These are phyloP conservation scores for Discostella stelligeroides DNA, from an alignment of 108 stramenopile species.

Conservation along the genomic window DNA sequence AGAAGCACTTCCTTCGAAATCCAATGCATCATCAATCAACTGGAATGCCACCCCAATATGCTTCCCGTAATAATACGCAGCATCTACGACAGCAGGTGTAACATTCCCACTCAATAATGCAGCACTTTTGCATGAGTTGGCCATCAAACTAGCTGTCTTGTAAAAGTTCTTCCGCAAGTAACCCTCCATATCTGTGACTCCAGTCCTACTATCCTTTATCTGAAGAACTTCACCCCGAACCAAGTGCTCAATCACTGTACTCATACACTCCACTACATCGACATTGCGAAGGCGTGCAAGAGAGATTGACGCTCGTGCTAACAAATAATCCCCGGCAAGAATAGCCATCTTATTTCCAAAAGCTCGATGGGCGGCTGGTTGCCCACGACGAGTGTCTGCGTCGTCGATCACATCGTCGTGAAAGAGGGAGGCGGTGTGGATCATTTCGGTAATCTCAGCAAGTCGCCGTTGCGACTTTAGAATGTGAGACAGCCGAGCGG, in stretches of 20 bases:
- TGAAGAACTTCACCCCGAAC: constrained; percentile 98
- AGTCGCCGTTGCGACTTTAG: constrained; percentile 87
- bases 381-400: constrained; percentile 92
- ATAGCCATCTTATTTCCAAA: constrained; percentile 99
- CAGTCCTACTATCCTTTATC: constrained; percentile 68
- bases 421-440: constrained; percentile 96
- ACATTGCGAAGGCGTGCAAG: constrained; percentile 93
- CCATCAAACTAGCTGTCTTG: constrained; percentile 98
- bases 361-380: constrained; percentile 88
- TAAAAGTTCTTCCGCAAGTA: constrained; percentile 97
- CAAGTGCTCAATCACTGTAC: constrained; percentile 97
- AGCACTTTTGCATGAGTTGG: constrained; percentile 92
- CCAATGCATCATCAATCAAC: constrained; percentile 97
- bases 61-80: constrained; percentile 93
- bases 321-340: constrained; percentile 97
- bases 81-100: constrained; percentile 61
- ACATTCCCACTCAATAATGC: constrained; percentile 85
- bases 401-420: constrained; percentile 99
- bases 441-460: constrained; percentile 98
- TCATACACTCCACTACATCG: constrained; percentile 96
- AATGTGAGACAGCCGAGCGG: constrained; percentile 19
- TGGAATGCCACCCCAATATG: constrained; percentile 98
- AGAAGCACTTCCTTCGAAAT: constrained; percentile 88
- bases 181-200: constrained; percentile 64
- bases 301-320: constrained; percentile 93